Conservation (phyloP, 345 rosid species). For the Moringa oleifera region DNA sequence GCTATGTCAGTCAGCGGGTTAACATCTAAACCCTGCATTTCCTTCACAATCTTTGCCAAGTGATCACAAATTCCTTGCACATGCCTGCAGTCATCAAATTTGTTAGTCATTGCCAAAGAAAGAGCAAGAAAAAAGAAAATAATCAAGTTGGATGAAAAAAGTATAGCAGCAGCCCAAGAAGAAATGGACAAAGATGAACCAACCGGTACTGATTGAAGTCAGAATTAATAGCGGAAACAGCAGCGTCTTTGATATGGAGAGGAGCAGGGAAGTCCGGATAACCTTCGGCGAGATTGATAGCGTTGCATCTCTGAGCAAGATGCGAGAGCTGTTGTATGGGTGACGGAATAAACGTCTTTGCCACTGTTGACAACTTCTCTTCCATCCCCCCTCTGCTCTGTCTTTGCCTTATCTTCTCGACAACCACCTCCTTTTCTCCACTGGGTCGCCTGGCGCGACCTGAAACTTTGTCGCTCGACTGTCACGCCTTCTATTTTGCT, state of each 20-base stretch:
- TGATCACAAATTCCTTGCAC: constrained; percentile 62
- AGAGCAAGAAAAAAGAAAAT: neutral
- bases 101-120: neutral
- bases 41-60: constrained; percentile 30
- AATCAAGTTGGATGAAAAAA: neutral
- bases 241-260: constrained; percentile 37
- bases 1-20: constrained; percentile 50
- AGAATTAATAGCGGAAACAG: constrained; percentile 49
- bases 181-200: neutral
- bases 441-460: no score
- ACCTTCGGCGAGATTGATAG: constrained; percentile 62
- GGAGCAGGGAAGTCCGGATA: constrained; percentile 67
- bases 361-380: constrained; percentile 39
- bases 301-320: constrained; percentile 45
- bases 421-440: neutral
- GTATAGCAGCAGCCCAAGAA: neutral
- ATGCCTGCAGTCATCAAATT: constrained; percentile 26
- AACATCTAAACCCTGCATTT: constrained; percentile 34
- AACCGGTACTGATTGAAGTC: constrained; percentile 65
- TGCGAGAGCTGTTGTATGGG: constrained; percentile 49
- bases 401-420: constrained; percentile 5
- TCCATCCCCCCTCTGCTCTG: constrained; percentile 15
- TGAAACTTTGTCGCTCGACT: no score
- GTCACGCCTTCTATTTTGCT: no score
- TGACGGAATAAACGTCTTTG: constrained; percentile 42